Evolutionary conservation across 495 filamentous ascomycete species (phyloP), one percentile per base, ranked within the genome.

Genomic region (Parmelia sp.): DNA sequence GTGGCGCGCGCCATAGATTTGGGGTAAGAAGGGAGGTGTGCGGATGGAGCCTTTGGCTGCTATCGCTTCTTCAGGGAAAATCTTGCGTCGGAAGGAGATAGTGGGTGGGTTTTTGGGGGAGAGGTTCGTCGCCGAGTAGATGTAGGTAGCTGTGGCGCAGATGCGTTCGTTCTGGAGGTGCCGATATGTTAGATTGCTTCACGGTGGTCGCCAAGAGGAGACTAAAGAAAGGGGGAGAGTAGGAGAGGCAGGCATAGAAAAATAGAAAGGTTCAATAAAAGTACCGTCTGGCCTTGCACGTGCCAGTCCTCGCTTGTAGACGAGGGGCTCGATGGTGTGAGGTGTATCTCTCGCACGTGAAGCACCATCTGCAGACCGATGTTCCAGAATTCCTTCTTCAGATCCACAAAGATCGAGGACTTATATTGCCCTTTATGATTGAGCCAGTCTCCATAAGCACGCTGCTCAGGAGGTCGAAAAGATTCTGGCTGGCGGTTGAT

Each of bases 361-460:
- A 79, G 68, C 44, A 78, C 72, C 7, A 78, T 63, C 58, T 80
- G 78, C 17, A 80, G 62, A 1, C 76, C 77, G 5, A 70, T 66
- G 1, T 76, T 66, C 47, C 72, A 71, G 68, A 82, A 84, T 45
- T 75, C 69, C 23, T 68, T 65, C 47, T 67, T 72, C 35, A 78
- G 61, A 10, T 75, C 67, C 37, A 78, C 74, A 49, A 37, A 61
- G 39, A 65, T 25, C 55, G 57, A 14, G 65, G 66, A 47, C 68
- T 68, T 35, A 73, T 71, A 14, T 70, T 70, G 27, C 71, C 71
- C 7, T 66, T 62, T 36, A 53, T 66, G 3, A 68, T 70, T 33
- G 71, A 65, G 39, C 69, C 71, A 60, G 14, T 31, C 10, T 0
- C 25, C 11, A 19, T 5, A 10, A 21, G 39, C 45, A 15, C 63